A percentile compares a stretch with the other conserved stretches of the same genome.
Evolutionary conservation across 306 rosid species (phyloP).

Genomic region (Vigna hirtella): DNA sequence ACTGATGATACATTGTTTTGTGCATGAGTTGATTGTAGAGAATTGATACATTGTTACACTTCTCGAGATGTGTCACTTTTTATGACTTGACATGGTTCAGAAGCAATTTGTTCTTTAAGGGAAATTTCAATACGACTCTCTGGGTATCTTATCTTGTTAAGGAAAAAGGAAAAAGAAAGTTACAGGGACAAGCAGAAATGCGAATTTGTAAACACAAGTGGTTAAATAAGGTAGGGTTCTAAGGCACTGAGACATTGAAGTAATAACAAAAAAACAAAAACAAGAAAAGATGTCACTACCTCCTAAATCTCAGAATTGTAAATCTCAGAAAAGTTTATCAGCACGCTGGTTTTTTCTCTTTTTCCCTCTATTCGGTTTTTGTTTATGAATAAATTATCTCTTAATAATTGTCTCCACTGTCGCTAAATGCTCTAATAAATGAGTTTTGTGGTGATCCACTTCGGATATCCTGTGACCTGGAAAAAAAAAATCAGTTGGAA

Average conservation of each 20-base stretch:
- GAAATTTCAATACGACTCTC: neutral
- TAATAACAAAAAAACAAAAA: neutral
- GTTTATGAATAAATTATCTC: slow-evolving; percentile 34
- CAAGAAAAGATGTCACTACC: neutral
- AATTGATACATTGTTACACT: neutral
- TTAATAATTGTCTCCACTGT: slow-evolving; percentile 12
- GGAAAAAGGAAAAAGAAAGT: neutral
- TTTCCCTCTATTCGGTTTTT: slow-evolving; percentile 38
- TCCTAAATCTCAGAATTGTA: neutral
- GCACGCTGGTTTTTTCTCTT: neutral
- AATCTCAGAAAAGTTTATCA: neutral
- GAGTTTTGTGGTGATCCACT: slow-evolving; percentile 42
- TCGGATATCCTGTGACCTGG: slow-evolving; percentile 17
- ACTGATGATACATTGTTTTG: too few species aligned
- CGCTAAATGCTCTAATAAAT: neutral
- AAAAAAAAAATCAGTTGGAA: slow-evolving; percentile 1
- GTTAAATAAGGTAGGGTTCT: neutral
- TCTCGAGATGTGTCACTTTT: neutral
- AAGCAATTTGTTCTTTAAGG: neutral
- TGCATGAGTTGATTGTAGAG: neutral
- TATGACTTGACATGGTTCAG: neutral
- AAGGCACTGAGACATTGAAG: neutral
- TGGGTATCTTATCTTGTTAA: neutral
- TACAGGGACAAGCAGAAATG: neutral
- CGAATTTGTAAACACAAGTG: neutral